Base-by-base conservation (phyloP, 1,139 yeast species). In the Spencermartinsiella ligniputridi region DNA sequence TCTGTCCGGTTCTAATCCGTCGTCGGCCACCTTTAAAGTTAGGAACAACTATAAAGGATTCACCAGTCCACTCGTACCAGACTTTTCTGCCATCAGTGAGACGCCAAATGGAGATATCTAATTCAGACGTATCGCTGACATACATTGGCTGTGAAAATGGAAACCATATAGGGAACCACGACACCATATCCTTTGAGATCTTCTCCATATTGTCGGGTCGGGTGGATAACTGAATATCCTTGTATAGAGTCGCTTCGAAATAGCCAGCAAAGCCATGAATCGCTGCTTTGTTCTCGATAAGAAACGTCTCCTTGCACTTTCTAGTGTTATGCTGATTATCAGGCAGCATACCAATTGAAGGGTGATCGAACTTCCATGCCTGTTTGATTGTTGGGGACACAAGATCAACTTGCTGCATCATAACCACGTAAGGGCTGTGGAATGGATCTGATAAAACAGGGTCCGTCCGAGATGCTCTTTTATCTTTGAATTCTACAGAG, bases 51-150 rank as follows among this genome's bases (percentile, higher is more conserved):
- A 48, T 43, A 55, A 68, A 78, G 3, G 75, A 66, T 53, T 80
- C 83, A 20, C 75, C 67, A 1, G 75, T 67, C 94, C 95, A 87
- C 53, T 79, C 84, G 56, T 86, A 87, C 89, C 90, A 83, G 1
- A 82, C 81, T 34, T 65, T 65, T 1, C 63, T 55, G 3, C 58
- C 62, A 27, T 64, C 66, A 4, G 67, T 54, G 37, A 64, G 62
- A 35, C 82, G 62, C 69, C 75, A 71, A 40, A 80, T 56, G 32
- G 72, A 67, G 0, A 81, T 62, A 34, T 74, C 75, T 5, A 83
- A 53, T 42, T 72, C 80, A 3, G 81, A 69, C 38, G 72, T 75
- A 41, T 81, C 83, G 1, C 77, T 61, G 1, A 79, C 63, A 17
- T 66, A 60, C 9, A 77, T 53, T 2, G 83, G 81, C 5, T 69